These are phyloP conservation scores for Lyophyllum decastes DNA, from an alignment of 768 basidiomycete genomes.

Conservation along the genomic window DNA sequence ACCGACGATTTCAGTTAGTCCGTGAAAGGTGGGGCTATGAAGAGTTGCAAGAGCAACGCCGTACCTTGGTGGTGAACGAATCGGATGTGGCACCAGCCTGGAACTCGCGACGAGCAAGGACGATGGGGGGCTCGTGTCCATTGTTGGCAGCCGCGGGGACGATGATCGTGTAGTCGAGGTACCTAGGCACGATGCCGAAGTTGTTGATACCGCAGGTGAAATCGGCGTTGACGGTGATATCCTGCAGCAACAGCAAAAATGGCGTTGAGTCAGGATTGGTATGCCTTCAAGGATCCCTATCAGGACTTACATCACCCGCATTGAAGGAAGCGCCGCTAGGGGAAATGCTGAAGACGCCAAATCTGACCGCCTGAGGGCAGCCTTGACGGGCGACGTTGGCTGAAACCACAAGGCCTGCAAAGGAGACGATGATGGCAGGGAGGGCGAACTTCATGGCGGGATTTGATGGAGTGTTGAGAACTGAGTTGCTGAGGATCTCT, in stretches of 20 bases:
- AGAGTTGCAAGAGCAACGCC: too few relatives aligned
- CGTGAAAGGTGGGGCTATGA: too few relatives aligned
- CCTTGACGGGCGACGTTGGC: background rate
- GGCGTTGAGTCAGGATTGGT: background rate
- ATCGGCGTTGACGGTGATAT: slow-evolving; percentile 5
- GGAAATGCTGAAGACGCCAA: slow-evolving; percentile 6
- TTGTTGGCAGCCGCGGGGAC: slow-evolving; percentile 7
- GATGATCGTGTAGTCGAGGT: slow-evolving; percentile 12
- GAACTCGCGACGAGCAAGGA: slow-evolving; percentile 13
- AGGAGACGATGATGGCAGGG: slow-evolving; percentile 8
- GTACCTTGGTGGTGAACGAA: slow-evolving; percentile 12
- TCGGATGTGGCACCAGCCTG: slow-evolving; percentile 2
- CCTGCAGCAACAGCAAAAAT: background rate
- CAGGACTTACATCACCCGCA: slow-evolving; percentile 13
- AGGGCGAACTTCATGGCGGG: slow-evolving; percentile 13
- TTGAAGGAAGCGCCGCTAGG: slow-evolving; percentile 6
- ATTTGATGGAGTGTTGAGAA: background rate
- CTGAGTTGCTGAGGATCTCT: background rate
- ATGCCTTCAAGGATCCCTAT: background rate
- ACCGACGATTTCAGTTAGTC: background rate
- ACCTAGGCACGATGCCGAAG: slow-evolving; percentile 10
- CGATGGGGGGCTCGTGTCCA: slow-evolving; percentile 11
- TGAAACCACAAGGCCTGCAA: slow-evolving; percentile 10
- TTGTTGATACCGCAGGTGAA: slow-evolving; percentile 5
- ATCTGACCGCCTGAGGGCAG: slow-evolving; percentile 12